Evolutionary conservation across 306 rosid species (phyloP).

Genomic region (Rosa rugosa): DNA sequence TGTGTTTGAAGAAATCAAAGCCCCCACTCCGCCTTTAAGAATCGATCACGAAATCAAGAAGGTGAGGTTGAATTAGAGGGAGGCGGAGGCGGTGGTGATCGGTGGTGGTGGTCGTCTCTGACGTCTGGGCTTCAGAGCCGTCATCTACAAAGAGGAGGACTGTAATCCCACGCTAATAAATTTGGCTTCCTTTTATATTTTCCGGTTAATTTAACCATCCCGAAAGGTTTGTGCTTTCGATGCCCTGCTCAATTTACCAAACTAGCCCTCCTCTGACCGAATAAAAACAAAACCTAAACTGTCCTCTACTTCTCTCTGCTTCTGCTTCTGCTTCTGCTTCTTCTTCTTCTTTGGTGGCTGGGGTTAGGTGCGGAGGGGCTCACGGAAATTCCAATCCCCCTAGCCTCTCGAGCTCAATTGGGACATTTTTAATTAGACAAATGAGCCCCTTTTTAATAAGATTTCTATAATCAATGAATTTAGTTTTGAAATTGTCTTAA

Average conservation of each 20-base stretch:
- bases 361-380: not conserved
- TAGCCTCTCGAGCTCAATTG: too few relatives aligned
- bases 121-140: conserved; percentile 20
- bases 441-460: not conserved
- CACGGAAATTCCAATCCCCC: not conserved
- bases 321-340: not conserved
- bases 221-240: too few relatives aligned
- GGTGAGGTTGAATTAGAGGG: not conserved
- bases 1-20: too few relatives aligned
- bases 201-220: not conserved
- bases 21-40: not conserved
- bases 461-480: not conserved
- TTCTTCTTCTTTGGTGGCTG: not conserved
- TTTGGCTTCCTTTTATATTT: not conserved
- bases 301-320: not conserved
- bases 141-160: conserved; percentile 15
- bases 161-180: conserved; percentile 13
- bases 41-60: not conserved
- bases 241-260: not conserved
- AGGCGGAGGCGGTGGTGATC: not conserved
- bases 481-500: not conserved
- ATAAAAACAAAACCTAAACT: not conserved
- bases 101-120: conserved; percentile 3
- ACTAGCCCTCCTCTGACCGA: not conserved
- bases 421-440: too few relatives aligned